A percentile compares a stretch with the other conserved stretches of the same genome.
phyloP scores from a whole-genome alignment of 2,329 filamentous ascomycete genomes.

The Epichloe baconii region DNA sequence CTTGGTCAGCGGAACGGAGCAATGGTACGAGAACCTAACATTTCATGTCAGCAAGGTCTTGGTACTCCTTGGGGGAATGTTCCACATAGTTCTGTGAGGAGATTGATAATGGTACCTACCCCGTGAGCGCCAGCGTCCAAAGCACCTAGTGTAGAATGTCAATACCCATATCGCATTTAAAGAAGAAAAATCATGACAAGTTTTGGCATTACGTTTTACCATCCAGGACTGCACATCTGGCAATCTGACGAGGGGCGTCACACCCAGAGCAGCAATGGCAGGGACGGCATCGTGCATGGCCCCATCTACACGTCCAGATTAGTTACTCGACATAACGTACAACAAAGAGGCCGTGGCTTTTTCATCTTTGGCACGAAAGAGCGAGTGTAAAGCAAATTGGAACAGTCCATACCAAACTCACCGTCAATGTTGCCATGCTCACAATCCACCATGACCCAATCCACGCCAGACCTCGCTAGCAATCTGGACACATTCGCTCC shows the following conservation, averaged over 20 bases:
- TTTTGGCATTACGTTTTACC: slow-evolving; percentile 25
- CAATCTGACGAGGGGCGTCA: slow-evolving; percentile 34
- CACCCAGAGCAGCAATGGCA: slow-evolving; percentile 34
- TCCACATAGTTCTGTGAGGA: background rate
- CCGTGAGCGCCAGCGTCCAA: slow-evolving; percentile 37
- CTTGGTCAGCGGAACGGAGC: slow-evolving; percentile 30
- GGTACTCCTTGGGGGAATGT: background rate
- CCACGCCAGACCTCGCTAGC: slow-evolving; percentile 47
- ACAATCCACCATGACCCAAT: slow-evolving; percentile 51
- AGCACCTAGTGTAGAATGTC: slow-evolving; percentile 20
- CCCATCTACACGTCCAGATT: slow-evolving; percentile 20
- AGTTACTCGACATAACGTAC: background rate
- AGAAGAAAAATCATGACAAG: background rate
- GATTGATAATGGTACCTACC: slow-evolving; percentile 19
- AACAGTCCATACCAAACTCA: slow-evolving; percentile 9
- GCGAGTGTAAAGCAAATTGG: background rate
- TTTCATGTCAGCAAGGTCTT: slow-evolving; percentile 6
- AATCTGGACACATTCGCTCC: slow-evolving; percentile 45
- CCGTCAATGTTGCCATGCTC: slow-evolving; percentile 40
- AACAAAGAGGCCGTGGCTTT: no score
- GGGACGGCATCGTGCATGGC: slow-evolving; percentile 41
- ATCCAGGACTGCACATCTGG: slow-evolving; percentile 36
- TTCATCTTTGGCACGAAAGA: no score
- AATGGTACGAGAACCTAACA: slow-evolving; percentile 32
- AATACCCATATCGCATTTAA: background rate